phyloP scores from a whole-genome alignment of 2,329 filamentous ascomycete genomes.

The Ceratocystis huliohia region DNA sequence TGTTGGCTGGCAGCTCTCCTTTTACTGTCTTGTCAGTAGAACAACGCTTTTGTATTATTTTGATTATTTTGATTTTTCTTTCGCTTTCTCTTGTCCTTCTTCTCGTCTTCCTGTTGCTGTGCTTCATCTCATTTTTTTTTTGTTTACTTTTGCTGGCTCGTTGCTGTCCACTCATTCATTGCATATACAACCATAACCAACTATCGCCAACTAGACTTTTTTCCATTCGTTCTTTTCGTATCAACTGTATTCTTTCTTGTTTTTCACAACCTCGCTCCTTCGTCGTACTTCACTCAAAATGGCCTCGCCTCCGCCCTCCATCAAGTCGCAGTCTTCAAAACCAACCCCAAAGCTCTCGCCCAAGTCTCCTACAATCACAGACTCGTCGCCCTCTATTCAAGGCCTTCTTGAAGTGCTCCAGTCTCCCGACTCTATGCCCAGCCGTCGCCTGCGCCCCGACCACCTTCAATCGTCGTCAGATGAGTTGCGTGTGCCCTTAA shows the following conservation, averaged over 20 bases:
- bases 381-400: neutral
- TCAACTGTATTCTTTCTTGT: neutral
- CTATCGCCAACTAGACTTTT: neutral
- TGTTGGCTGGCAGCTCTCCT: slow-evolving; percentile 6
- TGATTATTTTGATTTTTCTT: neutral
- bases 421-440: slow-evolving; percentile 10
- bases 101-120: neutral
- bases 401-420: slow-evolving; percentile 10
- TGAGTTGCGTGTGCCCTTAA: slow-evolving; percentile 33
- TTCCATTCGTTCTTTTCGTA: neutral
- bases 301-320: slow-evolving; percentile 6
- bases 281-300: neutral
- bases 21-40: neutral
- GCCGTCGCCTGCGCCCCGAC: slow-evolving; percentile 20
- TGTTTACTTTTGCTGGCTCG: neutral
- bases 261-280: neutral
- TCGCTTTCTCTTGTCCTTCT: neutral
- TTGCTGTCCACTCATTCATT: neutral
- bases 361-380: neutral
- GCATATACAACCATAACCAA: neutral
- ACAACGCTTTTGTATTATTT: neutral
- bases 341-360: neutral
- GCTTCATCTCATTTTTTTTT: neutral
- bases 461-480: slow-evolving; percentile 17
- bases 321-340: neutral